phyloP scores from a whole-genome alignment of 2,329 filamentous ascomycete genomes.

The Fusarium luffae region DNA sequence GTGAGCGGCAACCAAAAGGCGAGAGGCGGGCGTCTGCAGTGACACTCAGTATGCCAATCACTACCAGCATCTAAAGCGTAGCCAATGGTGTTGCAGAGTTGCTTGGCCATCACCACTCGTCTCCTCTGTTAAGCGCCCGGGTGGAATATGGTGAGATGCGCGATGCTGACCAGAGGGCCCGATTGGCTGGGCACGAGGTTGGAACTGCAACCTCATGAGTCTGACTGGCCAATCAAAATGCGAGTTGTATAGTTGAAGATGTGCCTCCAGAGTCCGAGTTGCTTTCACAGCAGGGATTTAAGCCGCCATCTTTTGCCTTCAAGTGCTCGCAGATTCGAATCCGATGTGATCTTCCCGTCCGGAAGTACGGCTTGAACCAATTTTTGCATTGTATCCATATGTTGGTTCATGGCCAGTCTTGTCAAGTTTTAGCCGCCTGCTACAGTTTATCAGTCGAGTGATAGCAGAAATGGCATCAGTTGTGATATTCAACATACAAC shows the following conservation, averaged over 20 bases:
- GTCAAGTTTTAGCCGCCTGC: slow-evolving; percentile 32
- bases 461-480: slow-evolving; percentile 29
- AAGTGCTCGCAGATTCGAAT: slow-evolving; percentile 31
- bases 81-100: slow-evolving; percentile 45
- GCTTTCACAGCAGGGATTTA: slow-evolving; percentile 23
- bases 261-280: slow-evolving; percentile 28
- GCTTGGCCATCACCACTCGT: slow-evolving; percentile 31
- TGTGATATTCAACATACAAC: not conserved
- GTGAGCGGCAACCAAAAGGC: slow-evolving; percentile 25
- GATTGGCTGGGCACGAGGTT: slow-evolving; percentile 45
- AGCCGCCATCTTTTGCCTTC: slow-evolving; percentile 13
- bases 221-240: slow-evolving; percentile 41
- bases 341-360: slow-evolving; percentile 19
- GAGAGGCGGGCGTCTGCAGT: slow-evolving; percentile 37
- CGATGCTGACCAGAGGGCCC: slow-evolving; percentile 25
- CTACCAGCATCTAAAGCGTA: slow-evolving; percentile 12
- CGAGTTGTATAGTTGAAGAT: slow-evolving; percentile 22
- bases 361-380: slow-evolving; percentile 1
- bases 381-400: not conserved
- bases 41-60: slow-evolving; percentile 32
- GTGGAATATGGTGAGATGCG: slow-evolving; percentile 39
- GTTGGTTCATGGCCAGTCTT: slow-evolving; percentile 23
- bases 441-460: slow-evolving; percentile 31
- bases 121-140: slow-evolving; percentile 49
- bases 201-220: slow-evolving; percentile 26